Evolutionary conservation across 306 rosid species (phyloP).

Genomic region (Glycyrrhiza uralensis): DNA sequence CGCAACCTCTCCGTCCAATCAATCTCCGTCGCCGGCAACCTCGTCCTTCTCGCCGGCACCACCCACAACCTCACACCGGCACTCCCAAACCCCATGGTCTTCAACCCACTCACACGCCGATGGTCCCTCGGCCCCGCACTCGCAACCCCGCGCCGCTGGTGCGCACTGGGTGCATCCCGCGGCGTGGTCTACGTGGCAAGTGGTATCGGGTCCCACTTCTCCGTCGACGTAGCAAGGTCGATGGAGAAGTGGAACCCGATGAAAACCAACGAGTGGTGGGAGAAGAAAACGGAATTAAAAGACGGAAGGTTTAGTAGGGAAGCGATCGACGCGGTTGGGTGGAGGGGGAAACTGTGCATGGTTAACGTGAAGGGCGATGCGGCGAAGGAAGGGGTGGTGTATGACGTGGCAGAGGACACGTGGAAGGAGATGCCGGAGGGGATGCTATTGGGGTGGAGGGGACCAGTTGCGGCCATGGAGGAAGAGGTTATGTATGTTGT

Average conservation of each 20-base stretch:
- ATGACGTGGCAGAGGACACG: slow-evolving; percentile 45
- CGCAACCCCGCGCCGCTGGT: slow-evolving; percentile 71
- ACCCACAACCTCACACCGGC: slow-evolving; percentile 56
- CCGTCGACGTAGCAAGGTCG: slow-evolving; percentile 46
- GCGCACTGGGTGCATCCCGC: slow-evolving; percentile 43
- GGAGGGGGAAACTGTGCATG: slow-evolving; percentile 77
- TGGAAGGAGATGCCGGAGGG: slow-evolving; percentile 85
- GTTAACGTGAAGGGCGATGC: slow-evolving; percentile 71
- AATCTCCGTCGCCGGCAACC: slow-evolving; percentile 42
- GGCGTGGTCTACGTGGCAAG: slow-evolving; percentile 61
- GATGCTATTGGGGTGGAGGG: slow-evolving; percentile 75
- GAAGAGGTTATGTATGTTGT: slow-evolving; percentile 68
- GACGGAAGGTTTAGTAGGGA: slow-evolving; percentile 74
- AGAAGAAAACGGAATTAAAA: slow-evolving; percentile 35
- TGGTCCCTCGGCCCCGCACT: slow-evolving; percentile 64
- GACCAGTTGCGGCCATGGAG: slow-evolving; percentile 90
- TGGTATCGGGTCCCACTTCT: slow-evolving; percentile 73
- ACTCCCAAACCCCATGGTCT: slow-evolving; percentile 59
- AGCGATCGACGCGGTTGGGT: slow-evolving; percentile 80
- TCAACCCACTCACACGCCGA: slow-evolving; percentile 32
- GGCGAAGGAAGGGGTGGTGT: slow-evolving; percentile 55
- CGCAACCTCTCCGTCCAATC: slow-evolving; percentile 72
- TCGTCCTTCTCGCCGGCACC: slow-evolving; percentile 76
- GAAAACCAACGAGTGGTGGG: slow-evolving; percentile 44
- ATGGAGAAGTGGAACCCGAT: slow-evolving; percentile 49